Base-by-base conservation (phyloP, 2,329 filamentous ascomycete genomes). In the Trichoderma sp. region DNA sequence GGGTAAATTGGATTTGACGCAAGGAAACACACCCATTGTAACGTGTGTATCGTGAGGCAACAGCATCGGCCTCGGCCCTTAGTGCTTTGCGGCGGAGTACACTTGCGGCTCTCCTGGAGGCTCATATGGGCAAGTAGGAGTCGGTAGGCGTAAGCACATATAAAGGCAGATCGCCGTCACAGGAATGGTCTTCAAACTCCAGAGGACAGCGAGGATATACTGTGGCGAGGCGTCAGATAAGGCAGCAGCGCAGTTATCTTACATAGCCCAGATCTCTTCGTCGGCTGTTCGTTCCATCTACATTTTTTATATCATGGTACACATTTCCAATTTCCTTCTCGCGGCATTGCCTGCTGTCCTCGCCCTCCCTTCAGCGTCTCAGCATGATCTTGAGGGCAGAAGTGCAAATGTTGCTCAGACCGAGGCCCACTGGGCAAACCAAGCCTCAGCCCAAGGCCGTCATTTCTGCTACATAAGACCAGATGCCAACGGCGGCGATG, bases 391-490 rank as follows among this genome's bases (percentile, higher is more conserved):
- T 26, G 18, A 28, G 24, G n/a, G n/a, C 54, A 37, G 54, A 26
- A 37, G 24, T 16, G 21, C 64, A 52, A 28, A 59, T 26, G 26
- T 51, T 24, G 30, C n/a, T 14, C 52, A 66, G 21, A 26, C 34
- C 5, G 54, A 68, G 21, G 24, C 59, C 13, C 65, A 69, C 52
- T 70, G 69, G 69, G 56, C 55, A n/a, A 32, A 32, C 3, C 32
- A 56, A n/a, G 75, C 75, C 39, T 66, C 66, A 43, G 21, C 55
- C 0, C 63, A 75, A 63, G 68, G 70, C 8, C 75, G 75, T 43
- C 69, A 74, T 51, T 66, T 79, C 30, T 76, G 77, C 72, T 69
- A 78, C 55, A 52, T 81, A 46, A 21, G 74, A 37, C 77, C 78
- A 1, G 28, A 72, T 21, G 26, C 37, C 18, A 16, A 74, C 5